A percentile compares a stretch with the other conserved stretches of the same genome.
Evolutionary conservation across 2,329 filamentous ascomycete species (phyloP).

Genomic region (Immersiporthe knoxdaviesiana): DNA sequence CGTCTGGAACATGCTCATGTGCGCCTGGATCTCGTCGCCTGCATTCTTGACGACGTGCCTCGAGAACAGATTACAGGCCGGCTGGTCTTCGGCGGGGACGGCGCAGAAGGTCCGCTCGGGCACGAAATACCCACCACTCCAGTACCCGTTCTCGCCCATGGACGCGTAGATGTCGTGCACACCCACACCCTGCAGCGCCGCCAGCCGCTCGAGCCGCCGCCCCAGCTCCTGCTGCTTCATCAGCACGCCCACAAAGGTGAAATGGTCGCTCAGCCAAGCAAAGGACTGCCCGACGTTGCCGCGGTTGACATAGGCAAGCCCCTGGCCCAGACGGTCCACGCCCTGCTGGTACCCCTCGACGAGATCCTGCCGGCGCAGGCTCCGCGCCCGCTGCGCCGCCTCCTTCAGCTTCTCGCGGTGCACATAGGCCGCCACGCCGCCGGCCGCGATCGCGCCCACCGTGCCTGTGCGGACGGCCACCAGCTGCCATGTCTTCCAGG

Average conservation of each 20-base stretch:
- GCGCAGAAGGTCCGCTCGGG: slow-evolving; percentile 80
- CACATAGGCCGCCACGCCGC: slow-evolving; percentile 79
- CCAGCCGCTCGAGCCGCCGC: slow-evolving; percentile 66
- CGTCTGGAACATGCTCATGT: slow-evolving; percentile 67
- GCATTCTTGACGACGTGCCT: slow-evolving; percentile 65
- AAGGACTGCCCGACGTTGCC: slow-evolving; percentile 69
- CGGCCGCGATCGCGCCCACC: slow-evolving; percentile 78
- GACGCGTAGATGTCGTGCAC: slow-evolving; percentile 78
- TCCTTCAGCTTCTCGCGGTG: slow-evolving; percentile 70
- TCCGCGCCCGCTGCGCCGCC: slow-evolving; percentile 50
- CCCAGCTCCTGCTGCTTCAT: slow-evolving; percentile 74
- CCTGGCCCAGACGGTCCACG: slow-evolving; percentile 55
- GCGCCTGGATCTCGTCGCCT: slow-evolving; percentile 73
- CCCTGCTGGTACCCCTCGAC: slow-evolving; percentile 53
- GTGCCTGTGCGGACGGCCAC: slow-evolving; percentile 82
- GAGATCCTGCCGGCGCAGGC: slow-evolving; percentile 52
- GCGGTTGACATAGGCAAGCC: slow-evolving; percentile 60
- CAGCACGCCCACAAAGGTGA: slow-evolving; percentile 83
- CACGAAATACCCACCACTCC: slow-evolving; percentile 62
- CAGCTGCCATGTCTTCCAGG: slow-evolving; percentile 59
- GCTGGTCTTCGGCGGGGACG: slow-evolving; percentile 54
- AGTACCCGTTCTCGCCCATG: slow-evolving; percentile 71
- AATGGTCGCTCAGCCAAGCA: slow-evolving; percentile 78
- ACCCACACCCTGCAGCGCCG: slow-evolving; percentile 64
- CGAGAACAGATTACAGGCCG: slow-evolving; percentile 48